Base-by-base conservation (phyloP, 768 basidiomycete species). In the Trametes cinnabarina region DNA sequence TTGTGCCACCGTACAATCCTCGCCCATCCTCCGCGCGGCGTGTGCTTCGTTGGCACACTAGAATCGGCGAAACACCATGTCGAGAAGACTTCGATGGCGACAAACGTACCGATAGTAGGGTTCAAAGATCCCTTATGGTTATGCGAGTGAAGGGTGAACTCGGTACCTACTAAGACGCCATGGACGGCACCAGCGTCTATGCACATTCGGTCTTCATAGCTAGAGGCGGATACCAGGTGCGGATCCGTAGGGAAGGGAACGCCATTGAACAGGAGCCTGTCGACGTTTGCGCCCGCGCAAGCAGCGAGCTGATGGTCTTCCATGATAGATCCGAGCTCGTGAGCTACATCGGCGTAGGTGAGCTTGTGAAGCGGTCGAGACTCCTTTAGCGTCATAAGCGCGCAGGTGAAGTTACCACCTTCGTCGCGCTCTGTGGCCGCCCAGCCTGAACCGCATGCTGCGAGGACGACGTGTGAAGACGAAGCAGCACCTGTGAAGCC, bases 81-180 rank as follows among this genome's bases (percentile, higher is more conserved):
- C 3, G 84, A 72, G 50, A 82, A 74, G 4, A 85, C 80, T 48
- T 82, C 79, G 30, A 74, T 73, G 30, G 81, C 83, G 30, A 78
- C 71, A n/a, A 80, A 77, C 34, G 65, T 76, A 23, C 80, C 82
- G 12, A 86, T 69, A 19, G 76, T 55, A 1, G 82, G 80, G 60
- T 88, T 88, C 47, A 73, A 70, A 7, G 86, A 86, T 20, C 79
- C 80, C n/a, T 72, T 72, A 59, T 76, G 76, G 67, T 88, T 87
- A 68, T 88, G 85, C 20, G 76, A 72, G 66, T 88, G 85, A 20
- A 88, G 44, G 39, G 77, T 79, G 58, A 89, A 77, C 60, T 86
- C 82, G 9, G 79, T 84, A 46, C 85, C 87, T 58, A 80, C 78
- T n/a, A 79, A 76, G 19, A 88, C 73, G 1, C 87, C 87, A 58